Evolutionary conservation across 1,139 yeast genomes (phyloP), one percentile per base, ranked within the genome.

Genomic region (Dujonia santamariae): DNA sequence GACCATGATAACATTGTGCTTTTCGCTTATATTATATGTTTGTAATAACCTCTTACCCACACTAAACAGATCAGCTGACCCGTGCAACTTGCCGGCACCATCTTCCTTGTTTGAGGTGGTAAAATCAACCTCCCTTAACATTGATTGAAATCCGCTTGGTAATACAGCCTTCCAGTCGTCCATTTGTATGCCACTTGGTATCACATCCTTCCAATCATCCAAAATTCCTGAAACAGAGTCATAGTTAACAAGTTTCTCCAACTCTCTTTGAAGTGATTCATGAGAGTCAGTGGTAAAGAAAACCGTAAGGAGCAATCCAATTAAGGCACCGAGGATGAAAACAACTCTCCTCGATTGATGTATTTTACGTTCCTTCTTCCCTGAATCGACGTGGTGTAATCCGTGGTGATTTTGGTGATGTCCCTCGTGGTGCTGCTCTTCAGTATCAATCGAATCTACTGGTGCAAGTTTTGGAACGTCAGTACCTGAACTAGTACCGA

Each of bases 1-100:
- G 17, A 92, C 88, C 80, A 92, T 74, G 7, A 92, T 77, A 11
- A 92, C 96, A 12, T 95, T 95, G 56, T 77, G 72, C 42, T 83
- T 76, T 1, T 78, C 71, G 0, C 68, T 53, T 32, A 75, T 57
- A 22, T 81, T 76, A 29, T 75, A 72, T 20, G 65, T 70, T 5
- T 63, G 55, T 17, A 61, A 62, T 66, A 90, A 62, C 34, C 83
- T 68, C 45, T 72, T 75, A 2, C 98, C 98, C 17, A 88, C 95
- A 1, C 94, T 86, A 60, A 92, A 92, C 34, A 87, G 78, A 40
- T 86, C 95, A 4, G 94, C 80, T 4, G 83, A 69, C 25, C 83
- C 83, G 26, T 63, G 63, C 24, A 64, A 55, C 31, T 61, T 58
- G 28, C 60, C 60, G n/a, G n/a, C n/a, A 13, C 55, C 61, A 21